phyloP scores from a whole-genome alignment of 2,329 filamentous ascomycete genomes.

The Claviceps capensis region DNA sequence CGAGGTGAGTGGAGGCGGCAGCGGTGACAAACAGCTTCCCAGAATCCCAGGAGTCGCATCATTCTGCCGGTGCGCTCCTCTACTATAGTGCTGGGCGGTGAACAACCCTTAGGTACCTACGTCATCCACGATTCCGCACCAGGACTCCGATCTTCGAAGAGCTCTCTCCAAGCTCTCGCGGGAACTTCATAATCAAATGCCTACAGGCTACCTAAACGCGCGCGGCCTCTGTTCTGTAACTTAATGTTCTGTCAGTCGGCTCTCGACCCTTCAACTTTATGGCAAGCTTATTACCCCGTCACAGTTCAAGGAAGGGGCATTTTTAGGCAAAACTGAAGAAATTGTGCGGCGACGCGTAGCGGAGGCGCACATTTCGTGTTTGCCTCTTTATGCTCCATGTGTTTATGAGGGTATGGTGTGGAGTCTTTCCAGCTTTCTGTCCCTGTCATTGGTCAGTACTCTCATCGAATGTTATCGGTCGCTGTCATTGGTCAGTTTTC shows the following conservation, averaged over 20 bases:
- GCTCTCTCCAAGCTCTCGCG: not conserved
- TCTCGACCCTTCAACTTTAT: not conserved
- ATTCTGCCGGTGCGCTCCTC: not conserved
- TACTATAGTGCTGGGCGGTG: constrained; percentile 4
- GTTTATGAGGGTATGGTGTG: no score
- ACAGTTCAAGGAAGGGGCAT: not conserved
- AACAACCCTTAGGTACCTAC: not conserved
- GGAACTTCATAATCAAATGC: not conserved
- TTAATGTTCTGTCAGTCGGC: not conserved
- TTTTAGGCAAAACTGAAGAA: no score
- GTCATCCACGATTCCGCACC: no score
- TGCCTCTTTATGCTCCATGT: no score
- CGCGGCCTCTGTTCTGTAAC: no score
- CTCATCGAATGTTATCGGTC: no score
- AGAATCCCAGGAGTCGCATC: not conserved
- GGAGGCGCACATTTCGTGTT: no score
- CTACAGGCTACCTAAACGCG: no score
- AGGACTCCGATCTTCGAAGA: not conserved
- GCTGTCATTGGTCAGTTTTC: no score
- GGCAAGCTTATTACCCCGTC: not conserved
- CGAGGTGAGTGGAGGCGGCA: constrained; percentile 1
- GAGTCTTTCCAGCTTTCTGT: no score
- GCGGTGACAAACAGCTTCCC: constrained; percentile 1
- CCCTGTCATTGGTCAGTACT: no score
- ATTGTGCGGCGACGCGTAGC: no score